Evolutionary conservation across 176 grass and related monocot genomes (phyloP).

Genomic region (Olyra latifolia): DNA sequence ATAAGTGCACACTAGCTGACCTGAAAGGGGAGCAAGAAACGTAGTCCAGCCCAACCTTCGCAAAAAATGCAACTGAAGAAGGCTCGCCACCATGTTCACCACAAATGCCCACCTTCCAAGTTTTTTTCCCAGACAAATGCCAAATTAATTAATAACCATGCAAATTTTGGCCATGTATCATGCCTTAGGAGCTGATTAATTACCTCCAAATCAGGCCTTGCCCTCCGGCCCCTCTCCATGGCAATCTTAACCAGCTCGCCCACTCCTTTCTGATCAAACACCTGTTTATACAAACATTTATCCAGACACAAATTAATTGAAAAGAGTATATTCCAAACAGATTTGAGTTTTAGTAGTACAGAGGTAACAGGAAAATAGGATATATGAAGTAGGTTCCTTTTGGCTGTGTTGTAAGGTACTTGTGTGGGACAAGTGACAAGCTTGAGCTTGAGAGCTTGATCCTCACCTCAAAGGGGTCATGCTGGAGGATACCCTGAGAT

Average conservation of each 20-base stretch:
- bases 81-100: conserved; percentile 99
- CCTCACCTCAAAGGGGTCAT: conserved; percentile 97
- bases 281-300: conserved; percentile 33
- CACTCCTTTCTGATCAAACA: conserved; percentile 88
- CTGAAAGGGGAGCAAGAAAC: conserved; percentile 99
- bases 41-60: conserved; percentile 82
- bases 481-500: conserved; percentile 91
- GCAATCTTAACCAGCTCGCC: conserved; percentile 80
- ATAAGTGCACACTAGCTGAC: conserved; percentile 28
- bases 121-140: too few species aligned
- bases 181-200: neutral
- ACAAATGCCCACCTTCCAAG: conserved; percentile 78
- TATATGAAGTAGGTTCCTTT: too few species aligned
- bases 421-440: too few species aligned
- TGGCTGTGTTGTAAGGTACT: too few species aligned
- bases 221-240: conserved; percentile 70
- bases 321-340: neutral
- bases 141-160: too few species aligned
- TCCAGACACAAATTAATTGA: too few species aligned
- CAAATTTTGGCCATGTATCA: too few species aligned
- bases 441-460: too few species aligned
- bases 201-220: conserved; percentile 91
- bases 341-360: neutral
- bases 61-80: conserved; percentile 94
- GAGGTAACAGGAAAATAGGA: too few species aligned